phyloP scores from a whole-genome alignment of 2,329 filamentous ascomycete species.

The Pestalotiopsis sp. region DNA sequence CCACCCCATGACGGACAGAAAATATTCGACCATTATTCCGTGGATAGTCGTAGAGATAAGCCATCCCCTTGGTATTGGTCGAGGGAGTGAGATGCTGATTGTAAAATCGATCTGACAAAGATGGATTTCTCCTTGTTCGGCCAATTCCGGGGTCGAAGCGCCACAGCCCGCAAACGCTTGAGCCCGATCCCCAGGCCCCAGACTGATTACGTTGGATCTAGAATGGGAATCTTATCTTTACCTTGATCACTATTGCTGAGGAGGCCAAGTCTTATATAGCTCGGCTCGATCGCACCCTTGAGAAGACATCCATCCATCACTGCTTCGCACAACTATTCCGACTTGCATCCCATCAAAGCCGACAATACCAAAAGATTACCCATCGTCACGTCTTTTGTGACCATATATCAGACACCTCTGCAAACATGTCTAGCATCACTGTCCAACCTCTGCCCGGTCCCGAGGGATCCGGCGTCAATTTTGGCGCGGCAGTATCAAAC shows the following conservation, averaged over 20 bases:
- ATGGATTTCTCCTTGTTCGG: not conserved
- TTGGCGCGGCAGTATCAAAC: conserved; percentile 62
- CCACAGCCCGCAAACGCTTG: not conserved
- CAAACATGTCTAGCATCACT: conserved; percentile 25
- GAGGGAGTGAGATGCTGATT: not conserved
- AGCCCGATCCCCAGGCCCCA: not conserved
- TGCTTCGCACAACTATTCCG: not conserved
- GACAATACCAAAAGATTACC: not conserved
- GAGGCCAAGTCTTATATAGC: not conserved
- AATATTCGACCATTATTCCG: not conserved
- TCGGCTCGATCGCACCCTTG: not conserved
- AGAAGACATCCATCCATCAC: not conserved
- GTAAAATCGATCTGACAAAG: not conserved
- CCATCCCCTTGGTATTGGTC: not conserved
- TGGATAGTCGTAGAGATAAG: not conserved
- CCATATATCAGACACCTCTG: not conserved
- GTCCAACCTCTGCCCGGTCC: conserved; percentile 41
- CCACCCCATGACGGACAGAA: not conserved
- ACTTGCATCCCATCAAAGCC: not conserved
- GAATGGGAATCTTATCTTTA: not conserved
- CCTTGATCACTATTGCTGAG: not conserved
- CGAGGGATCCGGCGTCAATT: conserved; percentile 49
- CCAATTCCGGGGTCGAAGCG: not conserved
- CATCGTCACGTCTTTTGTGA: not conserved
- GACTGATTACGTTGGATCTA: not conserved